These are phyloP conservation scores for Delonix regia DNA, from an alignment of 306 rosid genomes.

Conservation along the genomic window DNA sequence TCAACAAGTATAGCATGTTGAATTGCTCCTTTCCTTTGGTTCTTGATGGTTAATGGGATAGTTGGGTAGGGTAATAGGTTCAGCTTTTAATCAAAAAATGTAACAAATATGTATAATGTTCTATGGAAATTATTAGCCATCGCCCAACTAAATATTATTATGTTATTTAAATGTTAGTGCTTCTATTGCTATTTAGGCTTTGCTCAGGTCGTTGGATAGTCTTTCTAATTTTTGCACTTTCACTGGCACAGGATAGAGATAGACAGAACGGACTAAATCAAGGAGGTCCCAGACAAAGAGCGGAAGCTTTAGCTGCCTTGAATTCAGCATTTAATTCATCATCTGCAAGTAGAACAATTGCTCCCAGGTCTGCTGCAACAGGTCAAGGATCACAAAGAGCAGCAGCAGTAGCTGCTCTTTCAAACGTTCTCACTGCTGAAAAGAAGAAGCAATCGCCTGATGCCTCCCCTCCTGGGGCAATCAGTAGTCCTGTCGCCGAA, in stretches of 20 bases:
- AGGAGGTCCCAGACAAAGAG: constrained; percentile 95
- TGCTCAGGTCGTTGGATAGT: not conserved
- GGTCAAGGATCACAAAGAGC: constrained; percentile 94
- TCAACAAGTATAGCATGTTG: not conserved
- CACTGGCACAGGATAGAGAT: constrained; percentile 71
- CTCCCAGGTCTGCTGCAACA: constrained; percentile 55
- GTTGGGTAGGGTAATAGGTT: not conserved
- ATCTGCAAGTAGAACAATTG: constrained; percentile 46
- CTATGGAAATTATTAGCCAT: not conserved
- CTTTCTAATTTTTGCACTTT: constrained; percentile 33
- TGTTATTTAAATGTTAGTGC: not conserved
- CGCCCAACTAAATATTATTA: not conserved
- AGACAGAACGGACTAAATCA: constrained; percentile 67
- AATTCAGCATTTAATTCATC: constrained; percentile 82
- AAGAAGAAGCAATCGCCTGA: constrained; percentile 71
- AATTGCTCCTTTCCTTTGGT: constrained; percentile 9
- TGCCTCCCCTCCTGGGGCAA: constrained; percentile 62
- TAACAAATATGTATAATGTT: not conserved
- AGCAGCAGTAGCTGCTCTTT: constrained; percentile 99
- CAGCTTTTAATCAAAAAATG: not conserved
- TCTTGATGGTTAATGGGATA: not conserved
- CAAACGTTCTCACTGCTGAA: constrained; percentile 90
- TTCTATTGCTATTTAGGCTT: not conserved
- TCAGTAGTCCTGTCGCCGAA: constrained; percentile 68
- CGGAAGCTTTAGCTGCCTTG: constrained; percentile 96